Conservation (phyloP, 768 basidiomycete species). For the Mycena rosella region DNA sequence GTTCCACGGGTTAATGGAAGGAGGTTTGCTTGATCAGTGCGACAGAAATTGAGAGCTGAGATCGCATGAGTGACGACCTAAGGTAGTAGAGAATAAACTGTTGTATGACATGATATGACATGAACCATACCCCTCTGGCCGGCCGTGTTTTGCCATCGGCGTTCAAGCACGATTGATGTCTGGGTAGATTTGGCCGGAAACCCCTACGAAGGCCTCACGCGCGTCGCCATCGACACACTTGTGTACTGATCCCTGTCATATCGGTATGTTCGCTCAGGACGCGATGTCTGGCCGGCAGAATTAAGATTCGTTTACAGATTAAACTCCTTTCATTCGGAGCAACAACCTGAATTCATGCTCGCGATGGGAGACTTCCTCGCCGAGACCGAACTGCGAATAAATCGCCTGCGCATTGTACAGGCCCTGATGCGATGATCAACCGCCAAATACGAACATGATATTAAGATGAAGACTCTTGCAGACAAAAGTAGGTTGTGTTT, state of each 20-base stretch:
- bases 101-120: neutral
- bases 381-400: slow-evolving; percentile 50
- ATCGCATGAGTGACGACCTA: slow-evolving; percentile 33
- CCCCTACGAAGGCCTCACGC: too few relatives aligned
- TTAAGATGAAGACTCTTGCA: slow-evolving; percentile 55
- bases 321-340: slow-evolving; percentile 61
- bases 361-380: slow-evolving; percentile 57
- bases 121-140: too few relatives aligned
- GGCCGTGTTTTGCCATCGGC: neutral
- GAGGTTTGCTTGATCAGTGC: slow-evolving; percentile 36
- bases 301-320: slow-evolving; percentile 42
- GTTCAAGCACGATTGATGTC: too few relatives aligned
- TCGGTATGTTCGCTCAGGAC: too few relatives aligned
- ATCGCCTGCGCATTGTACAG: slow-evolving; percentile 51
- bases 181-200: too few relatives aligned
- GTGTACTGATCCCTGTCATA: too few relatives aligned
- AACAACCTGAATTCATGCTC: slow-evolving; percentile 53
- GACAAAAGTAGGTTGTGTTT: slow-evolving; percentile 48
- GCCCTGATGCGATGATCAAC: slow-evolving; percentile 49
- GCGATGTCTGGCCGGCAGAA: too few relatives aligned
- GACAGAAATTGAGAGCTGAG: slow-evolving; percentile 24
- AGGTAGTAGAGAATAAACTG: too few relatives aligned
- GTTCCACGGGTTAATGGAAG: slow-evolving; percentile 35
- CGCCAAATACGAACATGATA: slow-evolving; percentile 56
- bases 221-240: too few relatives aligned